Conservation (phyloP, 75 land plant species). For the Chamaecyparis obtusa region DNA sequence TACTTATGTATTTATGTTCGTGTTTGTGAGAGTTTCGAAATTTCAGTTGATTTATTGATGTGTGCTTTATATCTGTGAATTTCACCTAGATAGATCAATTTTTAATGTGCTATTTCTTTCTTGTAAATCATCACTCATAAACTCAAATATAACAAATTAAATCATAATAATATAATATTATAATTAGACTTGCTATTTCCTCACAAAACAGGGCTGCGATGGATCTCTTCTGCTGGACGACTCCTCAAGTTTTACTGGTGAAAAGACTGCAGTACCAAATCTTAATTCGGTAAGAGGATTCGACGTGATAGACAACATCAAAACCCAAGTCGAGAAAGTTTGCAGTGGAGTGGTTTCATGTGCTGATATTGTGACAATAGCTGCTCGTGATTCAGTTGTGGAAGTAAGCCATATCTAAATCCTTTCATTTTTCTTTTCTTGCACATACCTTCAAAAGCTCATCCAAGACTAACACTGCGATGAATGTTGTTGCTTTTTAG, state of each 20-base stretch:
- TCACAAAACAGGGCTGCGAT: constrained; percentile 23
- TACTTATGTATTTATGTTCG: no score
- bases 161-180: no score
- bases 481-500: background rate
- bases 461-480: background rate
- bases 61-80: no score
- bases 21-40: no score
- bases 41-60: no score
- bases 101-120: no score
- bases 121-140: no score
- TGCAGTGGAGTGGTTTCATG: background rate
- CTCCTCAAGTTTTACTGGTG: background rate
- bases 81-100: no score
- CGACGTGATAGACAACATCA: constrained; percentile 6
- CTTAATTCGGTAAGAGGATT: background rate
- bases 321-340: constrained; percentile 11
- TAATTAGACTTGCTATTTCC: no score
- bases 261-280: constrained; percentile 29
- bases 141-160: no score
- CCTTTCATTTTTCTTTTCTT: no score
- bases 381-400: background rate
- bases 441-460: no score
- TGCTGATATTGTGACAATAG: background rate
- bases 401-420: background rate
- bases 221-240: constrained; percentile 39